These are phyloP conservation scores for Verticillium nubilum DNA, from an alignment of 2,329 filamentous ascomycete species.

Conservation along the genomic window DNA sequence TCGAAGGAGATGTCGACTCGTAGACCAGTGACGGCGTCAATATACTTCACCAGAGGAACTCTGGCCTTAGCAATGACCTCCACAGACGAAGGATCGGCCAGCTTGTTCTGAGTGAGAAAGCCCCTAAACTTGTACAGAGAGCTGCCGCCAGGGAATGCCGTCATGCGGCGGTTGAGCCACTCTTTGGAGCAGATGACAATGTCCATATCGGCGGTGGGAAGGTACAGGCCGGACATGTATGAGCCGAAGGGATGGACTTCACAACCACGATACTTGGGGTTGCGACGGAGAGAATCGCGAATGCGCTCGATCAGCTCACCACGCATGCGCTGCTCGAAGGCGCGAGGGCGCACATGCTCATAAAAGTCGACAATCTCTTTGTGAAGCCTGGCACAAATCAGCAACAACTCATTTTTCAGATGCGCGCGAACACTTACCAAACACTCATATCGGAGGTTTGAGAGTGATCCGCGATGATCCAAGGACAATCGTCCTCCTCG, in stretches of 20 bases:
- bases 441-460: constrained; percentile 46
- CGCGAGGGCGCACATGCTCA: constrained; percentile 70
- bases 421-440: constrained; percentile 40
- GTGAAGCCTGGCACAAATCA: constrained; percentile 56
- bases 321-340: constrained; percentile 74
- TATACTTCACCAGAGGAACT: constrained; percentile 89
- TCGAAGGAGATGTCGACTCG: constrained; percentile 94
- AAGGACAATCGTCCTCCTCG: constrained; percentile 51
- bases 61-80: constrained; percentile 70
- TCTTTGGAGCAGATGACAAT: constrained; percentile 65
- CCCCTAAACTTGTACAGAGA: constrained; percentile 58
- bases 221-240: constrained; percentile 74
- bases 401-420: neutral
- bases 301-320: constrained; percentile 67
- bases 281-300: constrained; percentile 48
- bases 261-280: constrained; percentile 50
- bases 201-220: constrained; percentile 83
- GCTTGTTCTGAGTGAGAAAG: constrained; percentile 48
- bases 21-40: constrained; percentile 70
- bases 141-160: constrained; percentile 45
- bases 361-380: constrained; percentile 90
- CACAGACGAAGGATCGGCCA: constrained; percentile 55
- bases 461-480: constrained; percentile 53
- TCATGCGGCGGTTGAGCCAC: constrained; percentile 29
- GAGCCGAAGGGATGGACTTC: constrained; percentile 81